Evolutionary conservation across 495 filamentous ascomycete genomes (phyloP).

Genomic region (Hypoxylon intermedium): DNA sequence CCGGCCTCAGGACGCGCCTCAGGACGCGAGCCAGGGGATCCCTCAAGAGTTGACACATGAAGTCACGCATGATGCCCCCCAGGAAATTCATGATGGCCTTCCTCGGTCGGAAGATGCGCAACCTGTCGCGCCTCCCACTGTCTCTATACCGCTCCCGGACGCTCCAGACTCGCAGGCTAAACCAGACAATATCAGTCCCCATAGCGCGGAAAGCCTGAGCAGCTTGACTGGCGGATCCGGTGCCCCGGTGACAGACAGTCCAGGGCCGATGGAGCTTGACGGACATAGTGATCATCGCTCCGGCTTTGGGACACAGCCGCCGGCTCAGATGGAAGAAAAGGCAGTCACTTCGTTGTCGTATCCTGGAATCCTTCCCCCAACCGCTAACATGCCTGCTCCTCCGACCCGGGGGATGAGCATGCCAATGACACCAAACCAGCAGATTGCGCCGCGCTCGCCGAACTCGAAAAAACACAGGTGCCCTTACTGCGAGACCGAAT

Average conservation of each 20-base stretch:
- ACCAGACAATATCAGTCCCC: conserved; percentile 47
- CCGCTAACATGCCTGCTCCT: conserved; percentile 48
- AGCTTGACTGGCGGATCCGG: conserved; percentile 46
- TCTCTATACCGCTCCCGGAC: conserved; percentile 45
- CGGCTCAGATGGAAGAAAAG: conserved; percentile 60
- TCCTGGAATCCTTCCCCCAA: conserved; percentile 49
- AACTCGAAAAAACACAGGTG: conserved; percentile 89
- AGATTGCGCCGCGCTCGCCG: conserved; percentile 62
- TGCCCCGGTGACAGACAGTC: conserved; percentile 50
- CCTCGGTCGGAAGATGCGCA: conserved; percentile 27
- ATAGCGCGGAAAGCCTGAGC: conserved; percentile 47
- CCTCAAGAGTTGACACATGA: conserved; percentile 12
- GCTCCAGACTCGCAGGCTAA: conserved; percentile 42
- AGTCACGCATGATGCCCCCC: conserved; percentile 26
- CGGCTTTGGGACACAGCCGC: conserved; percentile 49
- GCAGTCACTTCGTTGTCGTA: conserved; percentile 53
- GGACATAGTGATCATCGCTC: conserved; percentile 42
- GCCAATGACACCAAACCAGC: conserved; percentile 69
- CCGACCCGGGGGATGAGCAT: conserved; percentile 74
- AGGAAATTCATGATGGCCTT: conserved; percentile 29
- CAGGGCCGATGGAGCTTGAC: conserved; percentile 54
- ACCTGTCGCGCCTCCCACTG: conserved; percentile 31
- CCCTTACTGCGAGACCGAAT: conserved; percentile 93
- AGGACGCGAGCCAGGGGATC: conserved; percentile 29
- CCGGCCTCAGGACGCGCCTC: conserved; percentile 53